Conservation (phyloP, 2,329 filamentous ascomycete genomes). For the Fusarium newnesense region DNA sequence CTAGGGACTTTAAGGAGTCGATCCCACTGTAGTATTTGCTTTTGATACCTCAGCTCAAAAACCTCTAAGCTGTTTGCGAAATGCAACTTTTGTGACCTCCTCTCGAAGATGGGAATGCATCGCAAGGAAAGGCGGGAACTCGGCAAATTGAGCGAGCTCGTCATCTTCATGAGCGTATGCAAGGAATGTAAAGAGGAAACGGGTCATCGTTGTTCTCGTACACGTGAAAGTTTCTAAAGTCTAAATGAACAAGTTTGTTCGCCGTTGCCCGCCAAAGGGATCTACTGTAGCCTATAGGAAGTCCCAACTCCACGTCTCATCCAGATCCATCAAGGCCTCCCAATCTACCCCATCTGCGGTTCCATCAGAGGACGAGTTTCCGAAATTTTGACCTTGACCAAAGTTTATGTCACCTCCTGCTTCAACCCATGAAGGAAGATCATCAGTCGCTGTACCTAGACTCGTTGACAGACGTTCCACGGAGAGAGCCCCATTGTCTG, state of each 20-base stretch:
- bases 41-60: not conserved
- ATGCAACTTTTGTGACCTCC: not conserved
- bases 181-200: not conserved
- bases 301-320: conserved; percentile 31
- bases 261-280: not conserved
- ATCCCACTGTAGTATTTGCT: too few species aligned
- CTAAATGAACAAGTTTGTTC: not conserved
- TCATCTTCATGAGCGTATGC: not conserved
- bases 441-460: conserved; percentile 1
- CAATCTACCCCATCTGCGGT: conserved; percentile 24
- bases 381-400: not conserved
- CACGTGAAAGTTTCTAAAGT: not conserved
- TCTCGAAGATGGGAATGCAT: not conserved
- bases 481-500: not conserved
- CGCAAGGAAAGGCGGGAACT: conserved; percentile 7
- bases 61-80: not conserved
- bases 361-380: not conserved
- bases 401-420: not conserved
- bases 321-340: conserved; percentile 31
- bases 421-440: conserved; percentile 21
- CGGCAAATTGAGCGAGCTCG: not conserved
- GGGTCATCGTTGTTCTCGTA: too few species aligned
- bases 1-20: not conserved
- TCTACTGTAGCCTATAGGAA: conserved; percentile 12
- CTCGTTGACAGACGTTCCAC: conserved; percentile 13